Base-by-base conservation (phyloP, 805 yeast species). In the Blastobotrys robertii region DNA sequence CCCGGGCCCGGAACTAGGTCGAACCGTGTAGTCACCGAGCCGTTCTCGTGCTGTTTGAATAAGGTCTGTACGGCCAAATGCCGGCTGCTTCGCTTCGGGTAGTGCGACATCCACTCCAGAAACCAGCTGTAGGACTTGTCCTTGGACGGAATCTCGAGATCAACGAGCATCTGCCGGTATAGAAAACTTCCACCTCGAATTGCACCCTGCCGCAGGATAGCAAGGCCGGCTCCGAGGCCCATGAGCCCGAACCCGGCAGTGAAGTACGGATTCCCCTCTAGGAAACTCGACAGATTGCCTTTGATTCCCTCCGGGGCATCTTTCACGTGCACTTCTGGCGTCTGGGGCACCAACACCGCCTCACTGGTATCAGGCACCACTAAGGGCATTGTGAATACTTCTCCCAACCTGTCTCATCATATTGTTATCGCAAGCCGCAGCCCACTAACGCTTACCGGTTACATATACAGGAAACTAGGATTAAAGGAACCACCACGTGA, bases 161-260 rank as follows among this genome's bases (percentile, higher is more conserved):
- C 97, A 22, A 87, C 95, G 28, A 92, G 66, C 67, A 92, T 60
- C 55, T 85, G 88, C 34, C 95, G 74, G 59, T 88, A 85, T 5
- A 84, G 59, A 36, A 92, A 72, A 1, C 77, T 68, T 1, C 90
- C 76, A 1, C 77, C 66, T 40, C 80, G 72, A 36, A 75, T 68
- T 1, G 81, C 62, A 1, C 85, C 86, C 45, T 75, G 79, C 39
- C 95, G 69, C 0, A 85, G 78, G 6, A 86, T 53, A 0, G 96
- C 94, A 30, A 92, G 63, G 1, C 80, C 81, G 0, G 95, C 87
- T n/a, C 98, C 98, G 2, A 92, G 67, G 3, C 88, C 68, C 98
- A 92, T 92, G 34, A 92, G 68, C 0, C 98, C 98, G 54, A 97
- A 96, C 56, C 98, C 98, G 0, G 97, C 98, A 1, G 97, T 92